A percentile compares a stretch with the other conserved stretches of the same genome.
Evolutionary conservation across 495 filamentous ascomycete species (phyloP).

Genomic region (Aspergillus haitiensis): DNA sequence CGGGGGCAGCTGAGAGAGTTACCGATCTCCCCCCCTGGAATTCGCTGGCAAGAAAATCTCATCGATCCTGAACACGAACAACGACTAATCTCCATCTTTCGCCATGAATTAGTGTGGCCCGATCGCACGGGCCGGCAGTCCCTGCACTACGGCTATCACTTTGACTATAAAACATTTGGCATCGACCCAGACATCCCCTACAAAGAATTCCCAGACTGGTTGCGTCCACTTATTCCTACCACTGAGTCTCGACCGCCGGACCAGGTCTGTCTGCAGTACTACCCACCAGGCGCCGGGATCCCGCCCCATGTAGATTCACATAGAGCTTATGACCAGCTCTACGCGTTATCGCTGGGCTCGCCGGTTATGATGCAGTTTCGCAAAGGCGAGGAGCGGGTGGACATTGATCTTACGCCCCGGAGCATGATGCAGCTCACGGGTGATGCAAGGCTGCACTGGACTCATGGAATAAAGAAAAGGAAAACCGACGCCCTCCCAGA

Average conservation of each 20-base stretch:
- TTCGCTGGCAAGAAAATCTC: slow-evolving; percentile 40
- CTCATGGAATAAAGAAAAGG: slow-evolving; percentile 44
- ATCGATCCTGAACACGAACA: slow-evolving; percentile 35
- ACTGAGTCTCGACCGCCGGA: slow-evolving; percentile 40
- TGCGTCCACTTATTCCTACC: slow-evolving; percentile 37
- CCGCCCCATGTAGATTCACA: slow-evolving; percentile 45
- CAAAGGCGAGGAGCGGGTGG: slow-evolving; percentile 30
- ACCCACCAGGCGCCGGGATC: slow-evolving; percentile 43
- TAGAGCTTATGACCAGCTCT: slow-evolving; percentile 42
- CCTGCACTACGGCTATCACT: slow-evolving; percentile 45
- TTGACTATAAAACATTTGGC: slow-evolving; percentile 47
- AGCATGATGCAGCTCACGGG: slow-evolving; percentile 43
- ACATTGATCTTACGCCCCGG: slow-evolving; percentile 37
- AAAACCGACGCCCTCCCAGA: slow-evolving; percentile 39
- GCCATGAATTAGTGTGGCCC: slow-evolving; percentile 36
- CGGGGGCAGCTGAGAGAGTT: slow-evolving; percentile 23
- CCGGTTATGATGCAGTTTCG: slow-evolving; percentile 42
- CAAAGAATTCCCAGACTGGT: slow-evolving; percentile 43
- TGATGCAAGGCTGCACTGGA: slow-evolving; percentile 43
- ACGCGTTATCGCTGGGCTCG: slow-evolving; percentile 39
- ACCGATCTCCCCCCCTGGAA: slow-evolving; percentile 31
- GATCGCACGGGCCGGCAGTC: slow-evolving; percentile 39
- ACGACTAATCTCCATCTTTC: slow-evolving; percentile 37
- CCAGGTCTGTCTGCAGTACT: slow-evolving; percentile 46
- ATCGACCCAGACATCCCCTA: slow-evolving; percentile 41